Evolutionary conservation across 2,329 filamentous ascomycete genomes (phyloP).

Genomic region (Cladophialophora exuberans): DNA sequence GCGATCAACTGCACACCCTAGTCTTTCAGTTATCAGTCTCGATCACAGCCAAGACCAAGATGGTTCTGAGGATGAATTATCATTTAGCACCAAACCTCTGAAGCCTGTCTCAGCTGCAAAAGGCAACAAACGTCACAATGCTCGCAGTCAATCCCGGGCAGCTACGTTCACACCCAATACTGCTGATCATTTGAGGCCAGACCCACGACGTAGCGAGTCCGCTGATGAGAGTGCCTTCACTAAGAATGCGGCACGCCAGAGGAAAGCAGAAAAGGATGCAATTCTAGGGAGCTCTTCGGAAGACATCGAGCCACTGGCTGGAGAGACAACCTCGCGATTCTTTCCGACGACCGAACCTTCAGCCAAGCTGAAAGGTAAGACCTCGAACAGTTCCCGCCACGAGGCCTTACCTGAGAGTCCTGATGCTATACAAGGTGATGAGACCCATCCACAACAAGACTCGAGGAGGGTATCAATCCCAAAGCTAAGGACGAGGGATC

Average conservation of each 20-base stretch:
- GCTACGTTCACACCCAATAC: not conserved
- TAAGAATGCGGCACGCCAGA: slow-evolving; percentile 17
- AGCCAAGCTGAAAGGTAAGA: not conserved
- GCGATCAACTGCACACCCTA: not conserved
- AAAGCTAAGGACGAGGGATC: not conserved
- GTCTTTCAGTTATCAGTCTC: slow-evolving; percentile 4
- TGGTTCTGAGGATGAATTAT: slow-evolving; percentile 26
- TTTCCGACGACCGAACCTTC: slow-evolving; percentile 1
- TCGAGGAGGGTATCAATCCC: not conserved
- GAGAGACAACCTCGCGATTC: slow-evolving; percentile 12
- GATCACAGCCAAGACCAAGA: slow-evolving; percentile 15
- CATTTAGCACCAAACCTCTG: slow-evolving; percentile 5
- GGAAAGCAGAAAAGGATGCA: slow-evolving; percentile 19
- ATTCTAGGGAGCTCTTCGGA: slow-evolving; percentile 20
- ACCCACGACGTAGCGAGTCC: too few species aligned
- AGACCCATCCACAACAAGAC: not conserved
- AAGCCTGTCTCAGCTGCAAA: not conserved
- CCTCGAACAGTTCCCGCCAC: not conserved
- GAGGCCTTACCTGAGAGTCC: slow-evolving; percentile 16
- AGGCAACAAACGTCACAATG: not conserved
- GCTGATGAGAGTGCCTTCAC: slow-evolving; percentile 21
- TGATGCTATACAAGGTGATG: slow-evolving; percentile 21
- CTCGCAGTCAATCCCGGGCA: not conserved
- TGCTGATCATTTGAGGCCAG: too few species aligned
- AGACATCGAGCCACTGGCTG: not conserved